phyloP scores from a whole-genome alignment of 2,329 filamentous ascomycete genomes.

The Aspergillus caelatus region DNA sequence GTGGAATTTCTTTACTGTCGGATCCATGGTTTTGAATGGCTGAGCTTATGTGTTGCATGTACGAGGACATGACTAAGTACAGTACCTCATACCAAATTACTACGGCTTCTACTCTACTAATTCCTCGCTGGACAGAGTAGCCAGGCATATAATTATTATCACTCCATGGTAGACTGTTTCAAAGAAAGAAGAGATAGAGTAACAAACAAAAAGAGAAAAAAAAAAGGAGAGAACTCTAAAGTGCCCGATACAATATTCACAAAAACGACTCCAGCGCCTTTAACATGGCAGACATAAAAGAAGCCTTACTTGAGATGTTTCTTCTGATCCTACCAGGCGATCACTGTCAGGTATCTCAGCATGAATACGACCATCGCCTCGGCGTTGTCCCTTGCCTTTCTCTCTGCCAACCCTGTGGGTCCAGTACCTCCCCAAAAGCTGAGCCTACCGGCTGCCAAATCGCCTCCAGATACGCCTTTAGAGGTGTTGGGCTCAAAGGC shows the following conservation, averaged over 20 bases:
- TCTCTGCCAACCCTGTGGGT: neutral
- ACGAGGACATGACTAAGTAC: no score
- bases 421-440: neutral
- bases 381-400: neutral
- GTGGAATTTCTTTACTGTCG: neutral
- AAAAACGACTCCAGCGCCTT: neutral
- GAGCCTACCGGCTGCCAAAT: neutral
- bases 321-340: neutral
- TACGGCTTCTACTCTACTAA: no score
- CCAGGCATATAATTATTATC: no score
- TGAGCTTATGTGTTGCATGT: neutral
- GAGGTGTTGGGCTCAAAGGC: neutral
- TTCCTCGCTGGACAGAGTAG: no score
- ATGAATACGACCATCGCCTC: neutral
- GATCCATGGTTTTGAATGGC: no score
- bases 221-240: neutral
- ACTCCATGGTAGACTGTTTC: no score
- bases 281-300: neutral
- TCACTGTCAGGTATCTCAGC: neutral
- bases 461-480: neutral
- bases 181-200: neutral
- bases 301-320: neutral
- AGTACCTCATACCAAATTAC: no score
- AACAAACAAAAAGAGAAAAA: neutral
- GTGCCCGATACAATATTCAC: neutral